These are phyloP conservation scores for Parastagonospora avenae DNA, from an alignment of 2,329 filamentous ascomycete species.

Conservation along the genomic window DNA sequence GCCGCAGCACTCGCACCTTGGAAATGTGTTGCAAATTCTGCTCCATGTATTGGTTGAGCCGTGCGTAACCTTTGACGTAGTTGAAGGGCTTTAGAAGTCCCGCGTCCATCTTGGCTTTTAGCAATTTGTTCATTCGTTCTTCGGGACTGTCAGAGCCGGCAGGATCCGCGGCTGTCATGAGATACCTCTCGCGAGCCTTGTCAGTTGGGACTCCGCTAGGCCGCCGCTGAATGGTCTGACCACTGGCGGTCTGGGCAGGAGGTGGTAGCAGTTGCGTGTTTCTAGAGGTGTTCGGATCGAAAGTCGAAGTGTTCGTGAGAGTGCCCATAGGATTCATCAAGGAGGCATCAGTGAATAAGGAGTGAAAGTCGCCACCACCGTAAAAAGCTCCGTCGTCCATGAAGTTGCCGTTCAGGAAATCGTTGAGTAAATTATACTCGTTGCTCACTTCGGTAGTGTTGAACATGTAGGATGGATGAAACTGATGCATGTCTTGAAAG, in stretches of 20 bases:
- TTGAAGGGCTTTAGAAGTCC: constrained; percentile 96
- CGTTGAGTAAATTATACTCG: constrained; percentile 95
- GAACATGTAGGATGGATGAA: constrained; percentile 95
- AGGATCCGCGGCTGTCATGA: constrained; percentile 94
- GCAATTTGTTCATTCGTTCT: constrained; percentile 91
- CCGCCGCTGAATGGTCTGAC: constrained; percentile 65
- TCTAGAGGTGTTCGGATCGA: constrained; percentile 52
- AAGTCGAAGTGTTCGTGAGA: constrained; percentile 39
- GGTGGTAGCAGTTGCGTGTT: constrained; percentile 50
- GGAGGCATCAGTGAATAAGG: constrained; percentile 66
- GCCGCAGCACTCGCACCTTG: constrained; percentile 88
- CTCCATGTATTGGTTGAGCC: constrained; percentile 90
- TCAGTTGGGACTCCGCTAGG: constrained; percentile 68
- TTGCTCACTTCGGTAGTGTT: constrained; percentile 91
- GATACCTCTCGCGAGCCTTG: constrained; percentile 82
- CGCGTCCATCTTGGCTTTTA: constrained; percentile 95
- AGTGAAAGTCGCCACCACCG: constrained; percentile 50
- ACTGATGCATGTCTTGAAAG: constrained; percentile 92
- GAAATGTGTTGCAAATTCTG: constrained; percentile 80
- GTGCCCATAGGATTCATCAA: constrained; percentile 51
- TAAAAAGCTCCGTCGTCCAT: constrained; percentile 69
- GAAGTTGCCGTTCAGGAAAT: constrained; percentile 91
- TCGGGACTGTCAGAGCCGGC: constrained; percentile 84
- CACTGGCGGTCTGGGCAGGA: constrained; percentile 51
- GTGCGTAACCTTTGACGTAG: constrained; percentile 94